A percentile compares a stretch with the other conserved stretches of the same genome.
phyloP scores from a whole-genome alignment of 805 yeast species.

The Ascoidea tarda region DNA sequence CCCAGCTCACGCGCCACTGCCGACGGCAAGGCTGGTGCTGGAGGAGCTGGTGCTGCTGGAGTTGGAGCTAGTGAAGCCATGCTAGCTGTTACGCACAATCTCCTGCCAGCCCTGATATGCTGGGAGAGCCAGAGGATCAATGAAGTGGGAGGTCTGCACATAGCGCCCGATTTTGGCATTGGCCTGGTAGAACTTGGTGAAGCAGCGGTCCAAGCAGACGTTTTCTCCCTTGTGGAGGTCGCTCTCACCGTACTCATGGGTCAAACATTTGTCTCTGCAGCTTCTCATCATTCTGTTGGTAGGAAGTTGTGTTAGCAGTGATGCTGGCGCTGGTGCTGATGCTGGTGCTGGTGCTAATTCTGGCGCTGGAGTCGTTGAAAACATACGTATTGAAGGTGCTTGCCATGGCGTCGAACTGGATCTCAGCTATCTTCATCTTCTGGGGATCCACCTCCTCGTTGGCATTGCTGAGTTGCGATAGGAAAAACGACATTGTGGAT shows the following conservation, averaged over 20 bases:
- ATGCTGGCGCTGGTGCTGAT: too few species aligned
- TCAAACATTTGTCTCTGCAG: constrained; percentile 69
- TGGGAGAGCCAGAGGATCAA: too few species aligned
- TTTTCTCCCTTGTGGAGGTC: constrained; percentile 79
- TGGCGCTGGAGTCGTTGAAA: neutral
- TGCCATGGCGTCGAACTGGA: constrained; percentile 55
- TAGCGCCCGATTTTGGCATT: constrained; percentile 43
- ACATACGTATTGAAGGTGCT: constrained; percentile 33
- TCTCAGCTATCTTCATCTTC: constrained; percentile 46
- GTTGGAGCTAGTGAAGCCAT: too few species aligned
- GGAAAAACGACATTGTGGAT: constrained; percentile 44
- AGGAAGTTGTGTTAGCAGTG: constrained; percentile 6
- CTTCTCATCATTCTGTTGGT: constrained; percentile 31
- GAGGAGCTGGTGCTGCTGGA: too few species aligned
- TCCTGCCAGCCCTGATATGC: too few species aligned
- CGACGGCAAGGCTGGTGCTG: too few species aligned
- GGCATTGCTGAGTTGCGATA: constrained; percentile 22
- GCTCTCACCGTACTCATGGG: constrained; percentile 72
- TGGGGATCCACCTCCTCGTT: constrained; percentile 42
- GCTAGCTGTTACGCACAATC: too few species aligned
- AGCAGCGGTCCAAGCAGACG: constrained; percentile 78
- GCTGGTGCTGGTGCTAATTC: too few species aligned
- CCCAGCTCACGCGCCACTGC: too few species aligned
- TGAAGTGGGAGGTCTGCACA: too few species aligned
- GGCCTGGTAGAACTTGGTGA: constrained; percentile 65